Percentiles rank a stretch among this genome's conserved stretches.
Conservation (phyloP, 306 rosid species). For the Cicer arietinum region DNA sequence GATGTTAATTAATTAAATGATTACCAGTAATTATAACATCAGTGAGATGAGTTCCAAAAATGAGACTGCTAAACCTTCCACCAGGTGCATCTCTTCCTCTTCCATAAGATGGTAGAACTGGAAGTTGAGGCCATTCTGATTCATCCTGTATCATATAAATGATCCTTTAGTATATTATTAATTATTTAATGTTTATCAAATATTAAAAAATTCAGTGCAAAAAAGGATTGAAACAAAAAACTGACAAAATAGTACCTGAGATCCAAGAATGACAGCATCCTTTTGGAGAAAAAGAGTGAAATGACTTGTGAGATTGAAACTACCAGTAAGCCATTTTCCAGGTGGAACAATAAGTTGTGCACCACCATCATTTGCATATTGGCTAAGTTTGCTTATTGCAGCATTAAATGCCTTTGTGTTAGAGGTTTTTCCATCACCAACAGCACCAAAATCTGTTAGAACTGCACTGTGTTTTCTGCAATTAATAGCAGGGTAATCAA, state of each 20-base stretch:
- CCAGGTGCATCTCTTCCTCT: slow-evolving; percentile 66
- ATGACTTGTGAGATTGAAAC: slow-evolving; percentile 84
- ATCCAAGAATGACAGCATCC: slow-evolving; percentile 63
- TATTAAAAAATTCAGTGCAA: no score
- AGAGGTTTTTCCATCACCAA: slow-evolving; percentile 76
- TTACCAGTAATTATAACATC: slow-evolving; percentile 82
- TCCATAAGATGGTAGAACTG: slow-evolving; percentile 69
- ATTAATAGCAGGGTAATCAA: slow-evolving; percentile 45
- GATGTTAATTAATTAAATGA: background rate
- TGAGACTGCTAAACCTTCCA: slow-evolving; percentile 70
- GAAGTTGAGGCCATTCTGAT: slow-evolving; percentile 64
- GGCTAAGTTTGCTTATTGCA: slow-evolving; percentile 60
- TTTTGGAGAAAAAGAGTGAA: slow-evolving; percentile 74
- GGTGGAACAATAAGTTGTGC: slow-evolving; percentile 68
- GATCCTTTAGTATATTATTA: background rate
- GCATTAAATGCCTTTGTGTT: slow-evolving; percentile 68
- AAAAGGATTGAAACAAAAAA: background rate
- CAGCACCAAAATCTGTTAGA: slow-evolving; percentile 72
- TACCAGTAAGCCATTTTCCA: slow-evolving; percentile 81
- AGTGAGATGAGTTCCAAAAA: slow-evolving; percentile 77
- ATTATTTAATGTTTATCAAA: background rate
- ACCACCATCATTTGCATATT: slow-evolving; percentile 62
- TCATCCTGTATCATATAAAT: slow-evolving; percentile 49
- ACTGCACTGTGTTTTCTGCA: slow-evolving; percentile 69
- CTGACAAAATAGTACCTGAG: slow-evolving; percentile 53